These are phyloP conservation scores for Kurtzmaniella cleridarum DNA, from an alignment of 805 yeast species.

Conservation along the genomic window DNA sequence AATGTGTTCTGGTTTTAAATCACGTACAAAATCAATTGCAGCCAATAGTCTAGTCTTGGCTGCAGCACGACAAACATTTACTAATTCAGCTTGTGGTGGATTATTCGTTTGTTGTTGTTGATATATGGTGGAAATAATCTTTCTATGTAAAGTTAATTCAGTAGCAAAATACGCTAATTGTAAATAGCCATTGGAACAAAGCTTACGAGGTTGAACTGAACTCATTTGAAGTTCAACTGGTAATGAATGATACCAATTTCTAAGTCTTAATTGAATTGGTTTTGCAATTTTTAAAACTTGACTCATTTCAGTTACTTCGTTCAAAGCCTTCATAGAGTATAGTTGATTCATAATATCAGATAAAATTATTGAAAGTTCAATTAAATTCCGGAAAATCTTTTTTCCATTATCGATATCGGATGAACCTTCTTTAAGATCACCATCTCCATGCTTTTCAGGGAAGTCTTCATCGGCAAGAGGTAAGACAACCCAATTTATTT, in stretches of 20 bases:
- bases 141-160: slow-evolving; percentile 80
- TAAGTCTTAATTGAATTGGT: slow-evolving; percentile 65
- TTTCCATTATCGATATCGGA: slow-evolving; percentile 70
- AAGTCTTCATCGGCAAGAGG: slow-evolving; percentile 70
- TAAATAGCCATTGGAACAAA: slow-evolving; percentile 70
- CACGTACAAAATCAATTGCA: slow-evolving; percentile 72
- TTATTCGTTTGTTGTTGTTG: slow-evolving; percentile 29
- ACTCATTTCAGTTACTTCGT: slow-evolving; percentile 52
- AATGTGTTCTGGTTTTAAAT: slow-evolving; percentile 73
- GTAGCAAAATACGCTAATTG: slow-evolving; percentile 86
- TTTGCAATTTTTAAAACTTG: slow-evolving; percentile 72
- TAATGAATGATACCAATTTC: slow-evolving; percentile 73
- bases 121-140: slow-evolving; percentile 54
- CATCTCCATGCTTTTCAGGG: slow-evolving; percentile 60
- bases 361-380: slow-evolving; percentile 60
- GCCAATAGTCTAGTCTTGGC: slow-evolving; percentile 80
- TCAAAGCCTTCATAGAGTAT: slow-evolving; percentile 65
- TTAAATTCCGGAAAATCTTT: slow-evolving; percentile 59
- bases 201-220: slow-evolving; percentile 51
- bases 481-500: slow-evolving; percentile 75
- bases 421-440: slow-evolving; percentile 50
- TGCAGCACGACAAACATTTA: slow-evolving; percentile 70
- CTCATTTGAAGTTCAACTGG: slow-evolving; percentile 63
- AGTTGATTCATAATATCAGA: slow-evolving; percentile 69
- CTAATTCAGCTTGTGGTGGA: slow-evolving; percentile 30